Evolutionary conservation across 2,329 filamentous ascomycete genomes (phyloP).

Genomic region (Penicillium griseofulvum): DNA sequence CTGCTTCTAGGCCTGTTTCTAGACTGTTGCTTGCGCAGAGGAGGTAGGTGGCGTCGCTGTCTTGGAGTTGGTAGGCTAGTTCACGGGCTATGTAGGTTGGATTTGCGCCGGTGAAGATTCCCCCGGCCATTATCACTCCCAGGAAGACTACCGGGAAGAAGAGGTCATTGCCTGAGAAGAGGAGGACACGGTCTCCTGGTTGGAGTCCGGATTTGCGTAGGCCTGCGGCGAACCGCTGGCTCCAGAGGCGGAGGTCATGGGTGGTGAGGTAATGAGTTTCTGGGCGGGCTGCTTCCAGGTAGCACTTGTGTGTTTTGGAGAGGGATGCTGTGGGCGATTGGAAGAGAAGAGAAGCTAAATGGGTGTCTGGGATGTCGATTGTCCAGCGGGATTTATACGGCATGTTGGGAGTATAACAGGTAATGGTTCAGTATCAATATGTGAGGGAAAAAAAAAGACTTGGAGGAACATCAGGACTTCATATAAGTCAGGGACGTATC

Average conservation of each 20-base stretch:
- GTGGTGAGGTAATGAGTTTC: constrained; percentile 66
- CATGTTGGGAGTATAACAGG: constrained; percentile 30
- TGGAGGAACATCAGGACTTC: not conserved
- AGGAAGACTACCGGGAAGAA: constrained; percentile 70
- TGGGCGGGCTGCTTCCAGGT: constrained; percentile 66
- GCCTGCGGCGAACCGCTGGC: constrained; percentile 70
- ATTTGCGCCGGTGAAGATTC: constrained; percentile 74
- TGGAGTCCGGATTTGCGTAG: constrained; percentile 63
- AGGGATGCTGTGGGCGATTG: constrained; percentile 49
- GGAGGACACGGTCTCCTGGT: constrained; percentile 66
- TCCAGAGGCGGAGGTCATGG: constrained; percentile 64
- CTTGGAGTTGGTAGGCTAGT: constrained; percentile 70
- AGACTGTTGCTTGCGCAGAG: constrained; percentile 59
- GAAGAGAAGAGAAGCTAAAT: constrained; percentile 46
- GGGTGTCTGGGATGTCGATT: constrained; percentile 47
- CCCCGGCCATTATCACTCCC: constrained; percentile 73
- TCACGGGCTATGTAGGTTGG: constrained; percentile 68
- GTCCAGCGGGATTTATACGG: constrained; percentile 53
- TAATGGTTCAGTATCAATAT: not conserved
- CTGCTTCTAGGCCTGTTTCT: constrained; percentile 65
- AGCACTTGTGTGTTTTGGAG: constrained; percentile 46
- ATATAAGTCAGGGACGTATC: not conserved
- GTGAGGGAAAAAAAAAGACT: not conserved
- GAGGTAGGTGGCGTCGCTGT: constrained; percentile 67
- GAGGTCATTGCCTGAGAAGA: constrained; percentile 71